These are phyloP conservation scores for Rhizopogon sp. DNA, from an alignment of 768 basidiomycete genomes.

Conservation along the genomic window DNA sequence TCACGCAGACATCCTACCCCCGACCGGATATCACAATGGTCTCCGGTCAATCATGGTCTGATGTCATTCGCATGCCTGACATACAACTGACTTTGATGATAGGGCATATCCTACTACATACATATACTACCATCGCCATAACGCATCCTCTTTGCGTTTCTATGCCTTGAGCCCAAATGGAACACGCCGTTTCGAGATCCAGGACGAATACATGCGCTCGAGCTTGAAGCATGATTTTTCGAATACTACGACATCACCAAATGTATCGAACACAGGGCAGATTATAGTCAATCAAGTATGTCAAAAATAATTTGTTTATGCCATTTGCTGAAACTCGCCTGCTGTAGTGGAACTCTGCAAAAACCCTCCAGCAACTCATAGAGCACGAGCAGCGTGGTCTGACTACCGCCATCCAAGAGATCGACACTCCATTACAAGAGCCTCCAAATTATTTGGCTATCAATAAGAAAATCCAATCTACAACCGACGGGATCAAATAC, in stretches of 20 bases:
- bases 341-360: constrained; percentile 41
- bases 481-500: constrained; percentile 6
- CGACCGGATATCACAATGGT: constrained; percentile 30
- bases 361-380: constrained; percentile 26
- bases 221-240: constrained; percentile 38
- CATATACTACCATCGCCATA: constrained; percentile 51
- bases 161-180: constrained; percentile 44
- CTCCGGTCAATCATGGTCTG: constrained; percentile 14
- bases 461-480: neutral
- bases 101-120: constrained; percentile 22
- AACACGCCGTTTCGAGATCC: constrained; percentile 15
- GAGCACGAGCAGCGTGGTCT: constrained; percentile 2
- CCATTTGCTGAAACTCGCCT: neutral
- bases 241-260: constrained; percentile 8
- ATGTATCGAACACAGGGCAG: constrained; percentile 15
- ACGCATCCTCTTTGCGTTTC: constrained; percentile 55
- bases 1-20: constrained; percentile 4
- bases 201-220: constrained; percentile 19
- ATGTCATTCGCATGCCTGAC: constrained; percentile 1
- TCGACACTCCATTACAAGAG: neutral
- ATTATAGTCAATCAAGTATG: constrained; percentile 38
- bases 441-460: neutral
- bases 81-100: constrained; percentile 5
- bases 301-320: neutral
- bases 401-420: constrained; percentile 2